Conservation (phyloP, 371 early-diverging fungal genomes). For the Entomophthora muscae region DNA sequence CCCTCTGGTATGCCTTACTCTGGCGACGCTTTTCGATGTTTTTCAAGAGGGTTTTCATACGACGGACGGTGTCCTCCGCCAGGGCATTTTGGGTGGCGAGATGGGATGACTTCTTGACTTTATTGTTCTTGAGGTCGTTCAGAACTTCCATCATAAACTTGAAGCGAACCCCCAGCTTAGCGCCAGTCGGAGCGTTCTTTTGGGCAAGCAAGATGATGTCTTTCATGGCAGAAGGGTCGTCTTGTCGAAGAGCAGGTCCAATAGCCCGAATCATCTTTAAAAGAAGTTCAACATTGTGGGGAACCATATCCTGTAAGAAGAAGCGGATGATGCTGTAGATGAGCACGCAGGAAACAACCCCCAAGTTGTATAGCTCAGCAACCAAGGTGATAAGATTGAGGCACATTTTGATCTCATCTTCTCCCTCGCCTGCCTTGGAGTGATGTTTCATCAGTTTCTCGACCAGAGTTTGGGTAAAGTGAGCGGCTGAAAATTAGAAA, state of each 20-base stretch:
- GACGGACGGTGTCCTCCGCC: slow-evolving; percentile 34
- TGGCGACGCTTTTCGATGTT: slow-evolving; percentile 43
- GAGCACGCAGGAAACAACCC: slow-evolving; percentile 63
- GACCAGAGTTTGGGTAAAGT: slow-evolving; percentile 65
- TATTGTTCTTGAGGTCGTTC: slow-evolving; percentile 81
- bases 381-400: slow-evolving; percentile 64
- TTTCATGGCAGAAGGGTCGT: slow-evolving; percentile 80
- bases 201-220: slow-evolving; percentile 62
- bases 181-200: slow-evolving; percentile 19
- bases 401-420: slow-evolving; percentile 24
- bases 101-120: slow-evolving; percentile 37
- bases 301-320: slow-evolving; percentile 44
- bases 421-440: slow-evolving; percentile 18
- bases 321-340: slow-evolving; percentile 69
- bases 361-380: slow-evolving; percentile 79
- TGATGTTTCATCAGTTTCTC: slow-evolving; percentile 51
- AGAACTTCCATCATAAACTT: slow-evolving; percentile 90
- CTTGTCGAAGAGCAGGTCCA: slow-evolving; percentile 74
- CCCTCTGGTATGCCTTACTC: slow-evolving; percentile 8
- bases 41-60: slow-evolving; percentile 66
- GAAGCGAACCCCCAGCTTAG: slow-evolving; percentile 34
- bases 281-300: slow-evolving; percentile 73
- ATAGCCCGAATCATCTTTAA: slow-evolving; percentile 63
- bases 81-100: slow-evolving; percentile 23
- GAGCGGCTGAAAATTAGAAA: slow-evolving; percentile 33